Evolutionary conservation across 768 basidiomycete species (phyloP), one percentile per base, ranked within the genome.

Genomic region (Symmetrospora coprosmae): DNA sequence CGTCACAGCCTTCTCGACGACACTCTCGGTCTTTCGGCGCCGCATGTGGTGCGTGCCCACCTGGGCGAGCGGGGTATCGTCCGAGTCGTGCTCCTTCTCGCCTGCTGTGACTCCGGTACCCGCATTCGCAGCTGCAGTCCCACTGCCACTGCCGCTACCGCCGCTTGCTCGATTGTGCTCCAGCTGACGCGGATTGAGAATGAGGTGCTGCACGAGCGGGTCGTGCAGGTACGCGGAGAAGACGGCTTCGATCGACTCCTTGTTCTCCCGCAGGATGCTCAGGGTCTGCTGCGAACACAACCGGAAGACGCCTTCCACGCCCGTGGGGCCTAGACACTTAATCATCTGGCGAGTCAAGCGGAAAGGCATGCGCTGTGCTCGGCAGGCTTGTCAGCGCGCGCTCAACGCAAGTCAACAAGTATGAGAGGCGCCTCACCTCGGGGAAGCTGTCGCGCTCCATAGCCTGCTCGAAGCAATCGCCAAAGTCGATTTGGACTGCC

Each of bases 201-300:
- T 35, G 7, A 43, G 21, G 41, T 33, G 59, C 59, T 37, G 64
- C 46, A 64, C 61, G 17, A 75, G 62, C 8, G 74, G 74, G 63
- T 75, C 74, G 59, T 74, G 72, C 19, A 74, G 65, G 67, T 74
- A 75, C 0, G 74, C 73, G 60, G 72, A 72, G 11, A 75, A 68
- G 63, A 75, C 71, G 0, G 73, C 73, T 46, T 74, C 62, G 30
- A 75, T 61, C 23, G 67, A 71, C 35, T 72, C 71, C 46, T 69
- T 64, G 64, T 71, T 72, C 19, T 72, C 69, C 14, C 73, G 58
- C 49, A 74, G 55, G 17, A 74, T 69, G 11, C 65, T 60, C 71
- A 75, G 69, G 17, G 71, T 69, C 11, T 71, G 63, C 11, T 72
- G 64, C 33, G 69, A 71, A 19, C 72, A 70, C 35, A 69, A 64